Evolutionary conservation across 306 rosid species (phyloP), one percentile per base, ranked within the genome.

Genomic region (Lathyrus sativus): DNA sequence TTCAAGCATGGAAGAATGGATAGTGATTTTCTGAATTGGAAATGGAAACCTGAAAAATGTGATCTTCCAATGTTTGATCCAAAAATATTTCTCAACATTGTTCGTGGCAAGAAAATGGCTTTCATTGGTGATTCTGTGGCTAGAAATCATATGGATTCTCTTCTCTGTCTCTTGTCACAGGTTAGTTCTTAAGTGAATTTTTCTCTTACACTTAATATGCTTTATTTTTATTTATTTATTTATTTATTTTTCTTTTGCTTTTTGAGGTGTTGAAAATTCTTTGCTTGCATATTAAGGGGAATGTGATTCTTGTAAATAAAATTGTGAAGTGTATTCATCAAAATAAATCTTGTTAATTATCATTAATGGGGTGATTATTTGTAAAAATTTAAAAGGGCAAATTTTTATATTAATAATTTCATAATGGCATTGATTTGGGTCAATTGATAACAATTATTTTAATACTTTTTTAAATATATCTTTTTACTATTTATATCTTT

Each of bases 51-150:
- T 2, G 53, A 88, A 0, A 37, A 84, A 5, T 90, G 99, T 7
- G 87, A 90, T 2, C 87, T 93, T 6, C 92, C 86, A 0, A 53
- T 76, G 22, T 90, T 93, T 22, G 84, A 88, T 14, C 74, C 90
- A 9, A 84, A 33, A 41, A 43, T 67, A 1, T 93, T 90, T 45
- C 82, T 88, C 63, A 66, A 76, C 38, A 72, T 84, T 11, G 83
- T 87, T 60, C 77, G 82, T 15, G 96, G 95, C 1, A 93, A 86
- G 77, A 93, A 75, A 66, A 69, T 90, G 87, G 96, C 88, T 1
- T 93, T 93, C 59, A 61, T 93, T 33, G 99, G 99, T 5, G 97
- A 93, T 57, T 93, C 98, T 57, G 95, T 93, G 17, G 80, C 97
- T 4, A 82, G 96, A 45, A 93, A 93, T 77, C 96, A 93, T 28